Conservation (phyloP, 192 early-diverging fungal genomes). For the Coemansia sp. region DNA sequence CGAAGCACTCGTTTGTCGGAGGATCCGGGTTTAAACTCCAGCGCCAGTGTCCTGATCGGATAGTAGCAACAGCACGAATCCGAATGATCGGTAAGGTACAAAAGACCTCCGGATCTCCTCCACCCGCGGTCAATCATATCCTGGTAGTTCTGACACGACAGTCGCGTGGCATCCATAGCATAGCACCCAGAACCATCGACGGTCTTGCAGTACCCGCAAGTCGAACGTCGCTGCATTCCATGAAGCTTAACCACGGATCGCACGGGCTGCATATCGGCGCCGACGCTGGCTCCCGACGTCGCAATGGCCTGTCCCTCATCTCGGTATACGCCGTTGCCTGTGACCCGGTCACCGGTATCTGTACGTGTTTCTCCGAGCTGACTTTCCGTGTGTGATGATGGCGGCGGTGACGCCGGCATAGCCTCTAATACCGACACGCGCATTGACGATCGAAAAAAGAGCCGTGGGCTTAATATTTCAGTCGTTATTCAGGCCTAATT, state of each 20-base stretch:
- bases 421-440: not conserved
- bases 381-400: not conserved
- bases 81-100: constrained; percentile 57
- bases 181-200: constrained; percentile 15
- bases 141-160: constrained; percentile 50
- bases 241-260: not conserved
- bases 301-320: not conserved
- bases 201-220: constrained; percentile 44
- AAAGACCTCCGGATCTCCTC: constrained; percentile 48
- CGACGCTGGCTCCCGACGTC: too few species aligned
- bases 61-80: constrained; percentile 58
- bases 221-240: constrained; percentile 31
- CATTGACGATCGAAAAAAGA: not conserved
- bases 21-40: constrained; percentile 8
- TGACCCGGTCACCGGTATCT: not conserved
- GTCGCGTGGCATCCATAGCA: not conserved
- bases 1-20: constrained; percentile 39
- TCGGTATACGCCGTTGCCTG: not conserved
- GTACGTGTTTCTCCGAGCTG: not conserved
- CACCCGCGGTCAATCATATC: constrained; percentile 50
- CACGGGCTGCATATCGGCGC: not conserved
- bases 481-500: not conserved
- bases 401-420: not conserved
- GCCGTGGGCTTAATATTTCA: not conserved
- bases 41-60: constrained; percentile 34